These are phyloP conservation scores for Albifimbria verrucaria DNA, from an alignment of 2,329 filamentous ascomycete species.

Conservation along the genomic window DNA sequence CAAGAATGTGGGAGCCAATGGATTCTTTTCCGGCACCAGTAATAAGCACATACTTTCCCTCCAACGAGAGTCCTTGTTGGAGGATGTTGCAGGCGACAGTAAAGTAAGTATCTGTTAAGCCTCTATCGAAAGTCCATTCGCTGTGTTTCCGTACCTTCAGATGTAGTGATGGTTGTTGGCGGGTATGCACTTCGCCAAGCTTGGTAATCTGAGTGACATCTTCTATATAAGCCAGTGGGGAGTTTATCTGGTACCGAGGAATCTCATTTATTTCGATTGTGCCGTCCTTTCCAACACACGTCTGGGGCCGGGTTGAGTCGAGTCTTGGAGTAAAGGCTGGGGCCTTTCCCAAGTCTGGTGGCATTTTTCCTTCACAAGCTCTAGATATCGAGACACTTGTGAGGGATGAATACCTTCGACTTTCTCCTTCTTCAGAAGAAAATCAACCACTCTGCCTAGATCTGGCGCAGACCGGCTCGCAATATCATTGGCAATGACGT, in stretches of 20 bases:
- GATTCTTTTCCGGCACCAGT: conserved; percentile 96
- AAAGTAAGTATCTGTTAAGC: conserved; percentile 87
- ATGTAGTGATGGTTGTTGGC: conserved; percentile 98
- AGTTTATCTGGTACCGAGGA: no score
- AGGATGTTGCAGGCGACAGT: conserved; percentile 89
- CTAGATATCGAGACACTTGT: conserved; percentile 96
- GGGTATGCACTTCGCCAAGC: conserved; percentile 80
- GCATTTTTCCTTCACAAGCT: conserved; percentile 87
- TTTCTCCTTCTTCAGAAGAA: no score
- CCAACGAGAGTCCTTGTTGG: conserved; percentile 81
- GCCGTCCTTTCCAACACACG: no score
- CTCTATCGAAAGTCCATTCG: conserved; percentile 99
- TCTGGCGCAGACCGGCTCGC: conserved; percentile 99
- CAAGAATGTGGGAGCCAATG: conserved; percentile 93
- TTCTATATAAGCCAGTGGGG: no score
- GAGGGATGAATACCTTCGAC: no score
- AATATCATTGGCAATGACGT: conserved; percentile 92
- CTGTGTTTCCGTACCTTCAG: conserved; percentile 90
- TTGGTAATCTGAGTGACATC: conserved; percentile 47
- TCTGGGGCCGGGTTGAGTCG: no score
- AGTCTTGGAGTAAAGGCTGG: no score
- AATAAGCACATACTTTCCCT: conserved; percentile 96
- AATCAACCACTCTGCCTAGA: no score
- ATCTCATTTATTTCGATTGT: no score
- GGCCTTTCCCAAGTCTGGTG: no score